phyloP scores from a whole-genome alignment of 805 yeast genomes.

The Kodamaea hsintzibuensis region DNA sequence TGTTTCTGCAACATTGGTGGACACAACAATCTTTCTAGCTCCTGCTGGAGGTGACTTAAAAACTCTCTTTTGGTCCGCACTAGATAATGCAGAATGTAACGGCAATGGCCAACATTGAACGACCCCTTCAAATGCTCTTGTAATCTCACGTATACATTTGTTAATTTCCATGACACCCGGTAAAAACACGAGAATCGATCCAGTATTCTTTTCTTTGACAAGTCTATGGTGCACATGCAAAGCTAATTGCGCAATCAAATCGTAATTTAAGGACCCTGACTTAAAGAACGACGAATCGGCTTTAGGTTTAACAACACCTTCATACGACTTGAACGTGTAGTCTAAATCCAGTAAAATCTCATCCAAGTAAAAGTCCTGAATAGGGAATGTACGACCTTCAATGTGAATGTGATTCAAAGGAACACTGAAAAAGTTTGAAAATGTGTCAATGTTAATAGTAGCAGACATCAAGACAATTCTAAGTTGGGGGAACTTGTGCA shows the following conservation, averaged over 20 bases:
- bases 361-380: slow-evolving; percentile 72
- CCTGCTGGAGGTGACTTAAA: slow-evolving; percentile 58
- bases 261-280: slow-evolving; percentile 71
- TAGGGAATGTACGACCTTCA: slow-evolving; percentile 93
- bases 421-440: slow-evolving; percentile 62
- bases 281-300: slow-evolving; percentile 68
- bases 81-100: slow-evolving; percentile 82
- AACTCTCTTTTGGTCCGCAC: slow-evolving; percentile 78
- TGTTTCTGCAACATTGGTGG: slow-evolving; percentile 96
- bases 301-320: slow-evolving; percentile 51
- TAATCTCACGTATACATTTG: slow-evolving; percentile 52
- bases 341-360: slow-evolving; percentile 57
- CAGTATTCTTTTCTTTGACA: slow-evolving; percentile 41
- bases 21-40: slow-evolving; percentile 73
- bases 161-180: slow-evolving; percentile 92
- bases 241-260: slow-evolving; percentile 62
- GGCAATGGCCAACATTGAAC: slow-evolving; percentile 56
- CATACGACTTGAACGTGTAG: slow-evolving; percentile 49
- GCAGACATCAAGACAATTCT: slow-evolving; percentile 90
- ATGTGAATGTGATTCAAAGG: slow-evolving; percentile 70
- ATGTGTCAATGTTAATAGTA: slow-evolving; percentile 73
- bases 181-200: slow-evolving; percentile 80
- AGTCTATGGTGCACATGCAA: slow-evolving; percentile 53
- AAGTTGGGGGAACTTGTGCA: slow-evolving; percentile 51
- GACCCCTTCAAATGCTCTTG: slow-evolving; percentile 14